Conservation (phyloP, 352 stramenopile species). For the Pythium phragmiticola region DNA sequence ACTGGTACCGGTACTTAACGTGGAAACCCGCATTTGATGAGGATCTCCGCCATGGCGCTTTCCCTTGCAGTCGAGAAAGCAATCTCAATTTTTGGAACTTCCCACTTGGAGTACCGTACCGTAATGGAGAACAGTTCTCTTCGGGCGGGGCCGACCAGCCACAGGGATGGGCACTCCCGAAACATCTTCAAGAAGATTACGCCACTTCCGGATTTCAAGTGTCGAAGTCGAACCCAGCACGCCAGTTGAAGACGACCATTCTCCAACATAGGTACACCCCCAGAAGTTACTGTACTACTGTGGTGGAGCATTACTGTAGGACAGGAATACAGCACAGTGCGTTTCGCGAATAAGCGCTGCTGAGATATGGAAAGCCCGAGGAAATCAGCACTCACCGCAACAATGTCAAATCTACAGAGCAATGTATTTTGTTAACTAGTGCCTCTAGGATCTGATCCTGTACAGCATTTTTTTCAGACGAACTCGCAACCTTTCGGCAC, state of each 20-base stretch:
- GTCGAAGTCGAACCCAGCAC: neutral
- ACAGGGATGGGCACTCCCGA: neutral
- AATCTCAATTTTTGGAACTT: no score
- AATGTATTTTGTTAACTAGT: no score
- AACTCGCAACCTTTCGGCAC: neutral
- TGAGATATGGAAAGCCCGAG: neutral
- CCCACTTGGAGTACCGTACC: neutral
- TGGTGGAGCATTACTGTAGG: neutral
- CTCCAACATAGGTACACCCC: slow-evolving; percentile 19
- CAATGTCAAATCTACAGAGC: no score
- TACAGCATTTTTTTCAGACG: neutral
- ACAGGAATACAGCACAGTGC: neutral
- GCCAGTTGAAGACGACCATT: slow-evolving; percentile 11
- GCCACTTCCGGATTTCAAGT: neutral
- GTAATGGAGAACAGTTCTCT: neutral
- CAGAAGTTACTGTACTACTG: neutral
- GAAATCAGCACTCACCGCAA: no score
- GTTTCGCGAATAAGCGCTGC: neutral
- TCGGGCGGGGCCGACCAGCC: neutral
- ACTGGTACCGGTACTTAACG: no score
- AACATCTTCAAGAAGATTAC: neutral
- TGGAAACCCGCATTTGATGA: no score
- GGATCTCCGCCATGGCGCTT: no score
- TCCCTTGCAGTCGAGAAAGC: no score
- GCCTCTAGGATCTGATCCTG: neutral